Evolutionary conservation across 1,139 yeast species (phyloP), one percentile per base, ranked within the genome.

Genomic region (Meyerozyma sp.): DNA sequence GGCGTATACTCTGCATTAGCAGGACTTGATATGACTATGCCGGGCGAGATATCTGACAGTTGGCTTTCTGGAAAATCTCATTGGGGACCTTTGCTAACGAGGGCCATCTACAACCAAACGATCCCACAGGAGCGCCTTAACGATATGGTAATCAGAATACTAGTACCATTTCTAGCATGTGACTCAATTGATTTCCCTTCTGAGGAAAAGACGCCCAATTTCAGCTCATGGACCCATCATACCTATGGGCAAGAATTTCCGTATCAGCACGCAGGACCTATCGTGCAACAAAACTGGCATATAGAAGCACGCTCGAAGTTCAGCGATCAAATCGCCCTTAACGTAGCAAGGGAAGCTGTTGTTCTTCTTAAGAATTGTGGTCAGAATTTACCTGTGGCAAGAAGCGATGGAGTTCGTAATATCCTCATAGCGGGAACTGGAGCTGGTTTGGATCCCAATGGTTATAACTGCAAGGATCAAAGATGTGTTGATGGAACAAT

Each of bases 11-110:
- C 83, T 1, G 81, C 79, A 1, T 60, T 78, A 26, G 74, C 84
- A 2, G 88, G 88, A 1, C 61, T 79, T 37, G 87, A 82, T 60
- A 79, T 82, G 84, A 67, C 76, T 5, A 81, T 82, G 86, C 87
- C 87, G 0, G 85, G 84, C 26, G 81, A 78, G 46, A 65, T 73
- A 1, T 70, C 70, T 48, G 75, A 74, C 45, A 77, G 71, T 42
- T 75, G 81, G 77, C 62, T 75, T 32, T 67, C 77, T 14, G 84
- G 82, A 2, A 70, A 74, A 49, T 75, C 83, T 0, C 73, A 67
- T 47, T 79, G 81, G 80, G 86, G 85, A 1, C 76, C 81, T 1
- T 62, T 76, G 35, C 63, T 81, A 46, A 79, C 85, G 0, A 59
- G 75, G 44, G 75, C 83, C 1, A 70, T 80, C 8, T 74, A 75